Evolutionary conservation across 345 rosid species (phyloP).

Genomic region (Moricandia moricandioides): DNA sequence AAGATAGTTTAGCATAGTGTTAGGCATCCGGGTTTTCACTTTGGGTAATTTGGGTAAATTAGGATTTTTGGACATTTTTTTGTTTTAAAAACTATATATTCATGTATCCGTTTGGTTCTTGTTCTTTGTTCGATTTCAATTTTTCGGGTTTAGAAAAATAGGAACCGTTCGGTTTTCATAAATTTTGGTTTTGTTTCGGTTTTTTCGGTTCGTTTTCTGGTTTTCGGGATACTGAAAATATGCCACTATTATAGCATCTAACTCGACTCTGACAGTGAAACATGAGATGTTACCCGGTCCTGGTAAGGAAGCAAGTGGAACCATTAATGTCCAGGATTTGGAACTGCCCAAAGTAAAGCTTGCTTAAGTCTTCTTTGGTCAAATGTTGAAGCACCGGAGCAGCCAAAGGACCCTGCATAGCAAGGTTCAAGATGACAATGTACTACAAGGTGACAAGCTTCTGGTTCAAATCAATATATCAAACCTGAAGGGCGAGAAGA

Average conservation of each 20-base stretch:
- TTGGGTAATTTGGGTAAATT: neutral
- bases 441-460: neutral
- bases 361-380: slow-evolving; percentile 87
- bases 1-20: neutral
- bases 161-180: too few species aligned
- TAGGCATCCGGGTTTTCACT: neutral
- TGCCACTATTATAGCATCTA: too few species aligned
- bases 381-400: slow-evolving; percentile 85
- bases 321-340: slow-evolving; percentile 81
- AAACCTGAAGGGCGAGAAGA: slow-evolving; percentile 95
- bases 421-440: neutral
- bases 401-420: slow-evolving; percentile 86
- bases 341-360: slow-evolving; percentile 89
- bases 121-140: too few species aligned
- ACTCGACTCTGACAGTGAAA: neutral
- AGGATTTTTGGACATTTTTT: neutral
- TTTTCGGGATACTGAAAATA: too few species aligned
- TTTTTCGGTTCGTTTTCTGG: too few species aligned
- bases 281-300: slow-evolving; percentile 73
- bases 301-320: slow-evolving; percentile 74
- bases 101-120: too few species aligned
- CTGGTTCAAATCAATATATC: neutral
- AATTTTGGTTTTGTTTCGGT: too few species aligned
- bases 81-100: too few species aligned
- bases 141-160: too few species aligned